These are phyloP conservation scores for Myxozyma sirexii DNA, from an alignment of 805 yeast species.

Conservation along the genomic window DNA sequence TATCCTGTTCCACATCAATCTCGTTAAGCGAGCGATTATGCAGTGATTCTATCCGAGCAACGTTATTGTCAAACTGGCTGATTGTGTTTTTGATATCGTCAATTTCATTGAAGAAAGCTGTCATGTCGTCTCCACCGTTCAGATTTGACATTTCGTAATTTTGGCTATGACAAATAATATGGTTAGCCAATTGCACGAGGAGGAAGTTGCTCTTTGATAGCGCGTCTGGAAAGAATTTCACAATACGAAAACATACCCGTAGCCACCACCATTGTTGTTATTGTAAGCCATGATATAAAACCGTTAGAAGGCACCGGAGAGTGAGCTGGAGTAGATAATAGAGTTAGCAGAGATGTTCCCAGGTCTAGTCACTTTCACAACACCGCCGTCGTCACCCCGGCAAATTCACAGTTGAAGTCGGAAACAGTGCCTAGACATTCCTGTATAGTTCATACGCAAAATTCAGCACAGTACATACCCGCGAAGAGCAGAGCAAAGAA, in stretches of 20 bases:
- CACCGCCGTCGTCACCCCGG: background rate
- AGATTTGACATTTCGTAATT: conserved; percentile 30
- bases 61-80: conserved; percentile 68
- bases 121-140: conserved; percentile 29
- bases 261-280: conserved; percentile 11
- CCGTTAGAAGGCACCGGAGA: background rate
- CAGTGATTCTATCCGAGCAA: conserved; percentile 67
- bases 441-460: no score
- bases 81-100: conserved; percentile 69
- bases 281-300: conserved; percentile 11
- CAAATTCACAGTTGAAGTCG: no score
- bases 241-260: conserved; percentile 3
- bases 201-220: background rate
- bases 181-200: background rate
- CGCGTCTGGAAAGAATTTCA: background rate
- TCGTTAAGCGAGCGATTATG: conserved; percentile 74
- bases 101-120: conserved; percentile 63
- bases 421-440: no score
- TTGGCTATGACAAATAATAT: background rate
- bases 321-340: background rate
- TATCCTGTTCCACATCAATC: conserved; percentile 64
- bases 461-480: no score
- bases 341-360: background rate
- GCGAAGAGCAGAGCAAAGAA: background rate
- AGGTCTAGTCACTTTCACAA: background rate